Conservation (phyloP, 1,139 yeast genomes). For the Geotrichum bryndzae region DNA sequence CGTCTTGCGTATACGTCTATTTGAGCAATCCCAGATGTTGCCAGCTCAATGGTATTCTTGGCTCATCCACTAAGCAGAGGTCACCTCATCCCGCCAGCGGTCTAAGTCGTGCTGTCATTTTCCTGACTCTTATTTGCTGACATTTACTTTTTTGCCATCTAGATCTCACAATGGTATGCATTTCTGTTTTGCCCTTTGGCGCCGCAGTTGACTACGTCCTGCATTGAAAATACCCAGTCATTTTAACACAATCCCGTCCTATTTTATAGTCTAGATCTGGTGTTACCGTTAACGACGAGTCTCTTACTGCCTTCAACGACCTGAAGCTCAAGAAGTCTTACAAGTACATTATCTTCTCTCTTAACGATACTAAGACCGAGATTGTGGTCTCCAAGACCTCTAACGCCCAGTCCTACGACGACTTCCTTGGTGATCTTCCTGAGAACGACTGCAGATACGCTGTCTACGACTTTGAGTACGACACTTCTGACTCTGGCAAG, state of each 20-base stretch:
- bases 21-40: too few relatives aligned
- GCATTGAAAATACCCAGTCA: too few relatives aligned
- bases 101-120: too few relatives aligned
- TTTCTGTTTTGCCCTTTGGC: too few relatives aligned
- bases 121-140: neutral
- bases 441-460: slow-evolving; percentile 97
- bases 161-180: slow-evolving; percentile 9
- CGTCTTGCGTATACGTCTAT: too few relatives aligned
- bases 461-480: slow-evolving; percentile 93
- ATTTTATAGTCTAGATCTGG: slow-evolving; percentile 20
- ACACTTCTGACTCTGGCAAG: slow-evolving; percentile 85
- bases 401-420: slow-evolving; percentile 65
- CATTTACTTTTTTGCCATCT: neutral
- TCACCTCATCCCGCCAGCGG: too few relatives aligned
- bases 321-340: slow-evolving; percentile 84
- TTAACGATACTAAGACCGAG: slow-evolving; percentile 81
- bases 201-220: too few relatives aligned
- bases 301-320: slow-evolving; percentile 88
- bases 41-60: too few relatives aligned
- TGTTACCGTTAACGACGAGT: slow-evolving; percentile 93
- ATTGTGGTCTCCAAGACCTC: slow-evolving; percentile 87
- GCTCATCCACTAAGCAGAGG: too few relatives aligned
- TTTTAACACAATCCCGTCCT: too few relatives aligned
- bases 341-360: slow-evolving; percentile 73
- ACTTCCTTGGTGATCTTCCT: slow-evolving; percentile 79